Evolutionary conservation across 208 protist genomes (phyloP), one percentile per base, ranked within the genome.

Genomic region (Acanthamoeba quina): DNA sequence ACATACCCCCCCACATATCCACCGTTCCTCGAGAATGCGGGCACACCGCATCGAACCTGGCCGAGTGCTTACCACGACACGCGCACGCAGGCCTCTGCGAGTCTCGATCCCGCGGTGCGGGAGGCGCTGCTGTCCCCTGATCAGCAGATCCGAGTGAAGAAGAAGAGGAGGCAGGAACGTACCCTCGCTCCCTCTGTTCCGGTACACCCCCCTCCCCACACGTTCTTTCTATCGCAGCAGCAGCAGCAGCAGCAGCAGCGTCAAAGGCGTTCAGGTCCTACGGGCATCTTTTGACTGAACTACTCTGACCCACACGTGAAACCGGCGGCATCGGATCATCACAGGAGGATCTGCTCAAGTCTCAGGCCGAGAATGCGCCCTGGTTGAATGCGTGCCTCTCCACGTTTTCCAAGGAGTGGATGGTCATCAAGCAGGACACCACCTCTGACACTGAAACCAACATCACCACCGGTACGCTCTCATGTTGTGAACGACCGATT

Each of bases 331-430:
- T 56, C 56, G 1, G 15, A 19, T 62, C 56, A 9, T 62, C 52
- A 56, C 56, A 62, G 56, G 56, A 62, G 13, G 56, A 62, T 19
- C 19, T 62, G 11, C 56, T 62, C 13, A 19, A 62, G 21, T n/a
- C 56, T 26, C 56, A 62, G 56, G 1, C 56, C 7, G 41, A 78
- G 10, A 78, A 78, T 26, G 34, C 70, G 29, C 70, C 70, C 34
- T 78, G 70, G 70, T 78, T 78, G n/a, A 78, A 78, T 21, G 70
- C 70, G 21, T 78, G 70, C n/a, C 41, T 49, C 70, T 11, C 29
- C 13, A 78, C 70, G 70, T 78, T 78, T 26, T 41, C 70, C 34
- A 47, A 78, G 29, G 70, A 78, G 1, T 78, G 70, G 70, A 78
- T 47, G 70, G 29, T 78, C 34, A 47, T 78, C 70, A 78, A 78